phyloP scores from a whole-genome alignment of 2,329 filamentous ascomycete species.

The Fusarium chuoi region DNA sequence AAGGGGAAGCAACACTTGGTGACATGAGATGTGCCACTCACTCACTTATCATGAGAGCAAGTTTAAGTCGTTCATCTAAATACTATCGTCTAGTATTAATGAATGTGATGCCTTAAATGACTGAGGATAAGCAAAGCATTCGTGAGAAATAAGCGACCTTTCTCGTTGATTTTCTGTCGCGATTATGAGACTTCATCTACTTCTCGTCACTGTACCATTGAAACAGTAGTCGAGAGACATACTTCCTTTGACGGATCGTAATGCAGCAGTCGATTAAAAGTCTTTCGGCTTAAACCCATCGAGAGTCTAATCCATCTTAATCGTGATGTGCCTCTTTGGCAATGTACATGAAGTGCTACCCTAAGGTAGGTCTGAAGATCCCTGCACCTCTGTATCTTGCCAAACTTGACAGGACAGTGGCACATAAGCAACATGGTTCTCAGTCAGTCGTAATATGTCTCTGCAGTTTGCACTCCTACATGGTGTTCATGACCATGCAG shows the following conservation, averaged over 20 bases:
- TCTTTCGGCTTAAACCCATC: fast-evolving
- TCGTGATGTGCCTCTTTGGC: neutral
- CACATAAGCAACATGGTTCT: neutral
- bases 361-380: neutral
- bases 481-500: neutral
- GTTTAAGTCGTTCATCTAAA: too few relatives aligned
- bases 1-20: neutral
- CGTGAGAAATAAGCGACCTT: neutral
- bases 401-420: neutral
- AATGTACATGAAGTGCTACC: neutral
- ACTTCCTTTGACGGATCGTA: neutral
- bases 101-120: fast-evolving
- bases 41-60: neutral
- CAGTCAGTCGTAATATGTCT: neutral
- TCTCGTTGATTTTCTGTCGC: neutral
- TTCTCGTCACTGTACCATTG: neutral
- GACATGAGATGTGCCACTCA: too few relatives aligned
- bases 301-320: fast-evolving
- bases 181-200: neutral
- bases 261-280: neutral
- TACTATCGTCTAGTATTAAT: too few relatives aligned
- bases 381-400: neutral
- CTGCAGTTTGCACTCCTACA: too few relatives aligned
- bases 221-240: neutral
- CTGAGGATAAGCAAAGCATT: neutral